These are phyloP conservation scores for Heliocybe sulcata DNA, from an alignment of 1,284 basidiomycete species.

Conservation along the genomic window DNA sequence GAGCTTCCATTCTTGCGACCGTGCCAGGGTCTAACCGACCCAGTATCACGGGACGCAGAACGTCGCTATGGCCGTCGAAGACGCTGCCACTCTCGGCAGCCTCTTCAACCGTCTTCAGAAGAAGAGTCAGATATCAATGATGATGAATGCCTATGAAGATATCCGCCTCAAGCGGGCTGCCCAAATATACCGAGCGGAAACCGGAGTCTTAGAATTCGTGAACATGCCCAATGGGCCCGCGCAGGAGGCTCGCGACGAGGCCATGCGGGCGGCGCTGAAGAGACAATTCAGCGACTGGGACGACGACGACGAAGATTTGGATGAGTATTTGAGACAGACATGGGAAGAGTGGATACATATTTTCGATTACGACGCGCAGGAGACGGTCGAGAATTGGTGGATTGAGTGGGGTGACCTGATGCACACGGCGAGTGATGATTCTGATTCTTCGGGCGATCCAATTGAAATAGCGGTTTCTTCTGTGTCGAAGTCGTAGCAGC, in stretches of 20 bases:
- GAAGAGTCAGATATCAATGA: constrained; percentile 13
- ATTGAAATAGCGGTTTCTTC: not conserved
- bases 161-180: constrained; percentile 14
- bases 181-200: constrained; percentile 11
- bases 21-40: not conserved
- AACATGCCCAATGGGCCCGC: constrained; percentile 11
- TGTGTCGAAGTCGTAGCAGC: too few relatives aligned
- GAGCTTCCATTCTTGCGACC: not conserved
- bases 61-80: constrained; percentile 19
- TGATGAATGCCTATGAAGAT: constrained; percentile 19
- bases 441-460: not conserved
- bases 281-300: not conserved
- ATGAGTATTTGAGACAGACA: constrained; percentile 4
- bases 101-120: constrained; percentile 17
- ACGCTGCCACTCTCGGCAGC: constrained; percentile 16
- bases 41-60: constrained; percentile 18
- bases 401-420: constrained; percentile 2
- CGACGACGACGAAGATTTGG: constrained; percentile 9
- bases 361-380: constrained; percentile 12
- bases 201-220: constrained; percentile 8
- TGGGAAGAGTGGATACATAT: constrained; percentile 11
- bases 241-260: constrained; percentile 12
- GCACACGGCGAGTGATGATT: not conserved
- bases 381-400: constrained; percentile 9
- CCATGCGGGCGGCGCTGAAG: constrained; percentile 5